Evolutionary conservation across 169 alveolate genomes (phyloP), one percentile per base, ranked within the genome.

Genomic region (Plasmodium inui): DNA sequence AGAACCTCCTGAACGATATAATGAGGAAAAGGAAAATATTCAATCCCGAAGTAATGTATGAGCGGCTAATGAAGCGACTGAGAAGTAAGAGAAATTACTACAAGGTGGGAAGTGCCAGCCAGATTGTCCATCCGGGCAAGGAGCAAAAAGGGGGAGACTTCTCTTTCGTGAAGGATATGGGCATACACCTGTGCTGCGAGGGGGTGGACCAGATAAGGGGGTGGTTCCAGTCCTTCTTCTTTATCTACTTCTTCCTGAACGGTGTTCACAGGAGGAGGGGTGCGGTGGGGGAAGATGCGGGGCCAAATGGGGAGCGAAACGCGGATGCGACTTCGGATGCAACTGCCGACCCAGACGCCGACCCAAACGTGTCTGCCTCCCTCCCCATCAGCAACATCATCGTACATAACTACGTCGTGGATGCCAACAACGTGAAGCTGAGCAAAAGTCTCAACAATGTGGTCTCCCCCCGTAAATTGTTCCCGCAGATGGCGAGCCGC

Each of bases 401-500:
- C 92, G 95, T 98, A 4, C 99, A 98, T 94, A 99, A 99, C 61
- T 97, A 98, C 96, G 98, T 98, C 19, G 98, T 98, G 71, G 99
- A 98, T 84, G 92, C 94, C 30, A 97, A 98, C 94, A 99, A 99
- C 71, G 95, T 97, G 67, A 98, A 98, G 92, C 97, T 98, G 99
- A 96, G 98, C 71, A 98, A 98, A 95, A 96, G 99, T 34, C 92
- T 96, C 90, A 99, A 99, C 80, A 98, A 98, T 94, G 99, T 98
- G 19, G 96, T 98, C 28, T 19, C 76, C 37, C 76, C 76, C 9
- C 76, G 76, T 9, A 67, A 26, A 0, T 28, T 67, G 30, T 67
- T 67, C 37, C 37, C 37, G 0, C n/a, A 7, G 14, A 19, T 17
- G 17, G 61, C 9, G 2, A 3, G 12, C 17, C 19, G 61, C 1